These are phyloP conservation scores for Calocybe cyanea DNA, from an alignment of 768 basidiomycete genomes.

Conservation along the genomic window DNA sequence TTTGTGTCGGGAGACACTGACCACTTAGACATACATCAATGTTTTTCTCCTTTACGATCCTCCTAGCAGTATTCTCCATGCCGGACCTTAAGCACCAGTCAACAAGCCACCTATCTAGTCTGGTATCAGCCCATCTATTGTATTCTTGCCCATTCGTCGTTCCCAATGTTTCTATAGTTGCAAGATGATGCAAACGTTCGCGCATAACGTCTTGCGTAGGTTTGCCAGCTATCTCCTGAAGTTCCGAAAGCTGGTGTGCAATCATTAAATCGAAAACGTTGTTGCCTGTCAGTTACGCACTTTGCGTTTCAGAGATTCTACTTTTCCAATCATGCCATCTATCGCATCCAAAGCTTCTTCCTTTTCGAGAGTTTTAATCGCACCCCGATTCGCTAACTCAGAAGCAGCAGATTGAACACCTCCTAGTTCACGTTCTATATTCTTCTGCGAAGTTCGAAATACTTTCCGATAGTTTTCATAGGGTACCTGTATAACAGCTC, in stretches of 20 bases:
- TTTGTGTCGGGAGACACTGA: background rate
- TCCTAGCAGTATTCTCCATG: slow-evolving; percentile 70
- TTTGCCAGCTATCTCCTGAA: slow-evolving; percentile 44
- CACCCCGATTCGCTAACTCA: slow-evolving; percentile 53
- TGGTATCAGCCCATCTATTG: slow-evolving; percentile 71
- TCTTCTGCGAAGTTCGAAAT: slow-evolving; percentile 79
- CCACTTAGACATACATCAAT: slow-evolving; percentile 61
- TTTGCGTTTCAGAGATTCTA: slow-evolving; percentile 86
- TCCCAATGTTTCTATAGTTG: slow-evolving; percentile 54
- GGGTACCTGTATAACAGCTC: slow-evolving; percentile 61
- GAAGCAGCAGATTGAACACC: slow-evolving; percentile 51
- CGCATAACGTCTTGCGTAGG: slow-evolving; percentile 73
- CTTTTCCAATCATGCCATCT: slow-evolving; percentile 72
- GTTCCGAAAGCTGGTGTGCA: slow-evolving; percentile 36
- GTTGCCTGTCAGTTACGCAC: slow-evolving; percentile 35
- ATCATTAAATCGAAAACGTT: slow-evolving; percentile 2
- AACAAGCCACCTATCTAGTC: slow-evolving; percentile 86
- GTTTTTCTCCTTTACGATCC: slow-evolving; percentile 68
- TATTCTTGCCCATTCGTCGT: slow-evolving; percentile 53
- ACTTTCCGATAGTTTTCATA: slow-evolving; percentile 86
- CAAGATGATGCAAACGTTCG: slow-evolving; percentile 71
- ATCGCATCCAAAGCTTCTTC: slow-evolving; percentile 58
- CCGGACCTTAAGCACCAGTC: slow-evolving; percentile 88
- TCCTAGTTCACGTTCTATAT: slow-evolving; percentile 75
- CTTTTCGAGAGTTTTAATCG: slow-evolving; percentile 31